phyloP scores from a whole-genome alignment of 208 protist species.

The Acanthamoeba pearcei region DNA sequence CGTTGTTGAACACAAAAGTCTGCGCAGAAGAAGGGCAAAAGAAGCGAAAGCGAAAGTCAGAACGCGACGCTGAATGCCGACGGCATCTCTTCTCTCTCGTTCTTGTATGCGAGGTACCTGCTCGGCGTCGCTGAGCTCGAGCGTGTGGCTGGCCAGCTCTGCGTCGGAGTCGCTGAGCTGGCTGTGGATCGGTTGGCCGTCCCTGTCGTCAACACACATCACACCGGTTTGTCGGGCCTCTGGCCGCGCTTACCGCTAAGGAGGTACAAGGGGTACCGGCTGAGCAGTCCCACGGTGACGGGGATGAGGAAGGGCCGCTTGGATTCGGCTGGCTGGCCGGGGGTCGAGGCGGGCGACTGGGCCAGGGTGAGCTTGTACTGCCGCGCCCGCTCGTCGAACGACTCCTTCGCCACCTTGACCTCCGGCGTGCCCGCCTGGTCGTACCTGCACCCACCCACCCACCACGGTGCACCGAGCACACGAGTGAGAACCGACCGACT shows the following conservation, averaged over 20 bases:
- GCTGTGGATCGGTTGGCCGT: not conserved
- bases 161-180: not conserved
- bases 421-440: slow-evolving; percentile 60
- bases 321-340: not conserved
- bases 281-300: slow-evolving; percentile 10
- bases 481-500: not conserved
- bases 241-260: not conserved
- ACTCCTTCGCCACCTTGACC: not conserved
- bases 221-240: not conserved
- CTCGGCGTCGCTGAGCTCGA: not conserved
- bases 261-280: not conserved
- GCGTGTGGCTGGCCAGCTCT: not conserved
- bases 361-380: not conserved
- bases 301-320: slow-evolving; percentile 13
- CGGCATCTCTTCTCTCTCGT: not conserved
- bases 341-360: not conserved
- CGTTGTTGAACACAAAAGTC: not conserved
- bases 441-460: not conserved
- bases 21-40: too few relatives aligned
- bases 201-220: not conserved
- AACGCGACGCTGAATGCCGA: not conserved
- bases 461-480: not conserved
- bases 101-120: not conserved
- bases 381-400: not conserved
- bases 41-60: not conserved